These are phyloP conservation scores for Nemania sp. DNA, from an alignment of 2,329 filamentous ascomycete species.

Conservation along the genomic window DNA sequence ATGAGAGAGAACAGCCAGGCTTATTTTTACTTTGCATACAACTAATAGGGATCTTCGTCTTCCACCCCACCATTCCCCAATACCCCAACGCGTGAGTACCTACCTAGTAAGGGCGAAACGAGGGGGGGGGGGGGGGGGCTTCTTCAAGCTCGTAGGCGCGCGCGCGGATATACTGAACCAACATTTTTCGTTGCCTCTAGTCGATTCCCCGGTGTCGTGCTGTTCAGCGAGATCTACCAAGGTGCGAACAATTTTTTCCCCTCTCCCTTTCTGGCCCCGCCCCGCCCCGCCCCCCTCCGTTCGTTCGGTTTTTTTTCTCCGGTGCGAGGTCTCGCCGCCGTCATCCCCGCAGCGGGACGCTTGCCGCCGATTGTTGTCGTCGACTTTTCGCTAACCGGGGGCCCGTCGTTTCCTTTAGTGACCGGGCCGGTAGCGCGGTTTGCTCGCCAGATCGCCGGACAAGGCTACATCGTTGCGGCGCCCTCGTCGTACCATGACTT, in stretches of 20 bases:
- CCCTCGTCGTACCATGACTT: slow-evolving; percentile 95
- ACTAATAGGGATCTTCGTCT: slow-evolving; percentile 77
- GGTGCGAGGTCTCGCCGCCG: too few relatives aligned
- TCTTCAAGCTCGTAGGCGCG: too few relatives aligned
- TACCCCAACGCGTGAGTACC: slow-evolving; percentile 78
- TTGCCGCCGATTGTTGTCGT: background rate
- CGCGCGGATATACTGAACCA: slow-evolving; percentile 25
- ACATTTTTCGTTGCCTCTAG: too few relatives aligned
- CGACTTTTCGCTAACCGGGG: slow-evolving; percentile 11
- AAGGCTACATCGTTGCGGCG: slow-evolving; percentile 91
- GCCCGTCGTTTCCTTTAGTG: slow-evolving; percentile 50
- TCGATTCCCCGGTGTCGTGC: slow-evolving; percentile 79
- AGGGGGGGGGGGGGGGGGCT: too few relatives aligned
- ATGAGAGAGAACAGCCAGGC: too few relatives aligned
- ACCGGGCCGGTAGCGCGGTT: slow-evolving; percentile 90
- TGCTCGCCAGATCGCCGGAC: slow-evolving; percentile 86
- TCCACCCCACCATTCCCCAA: slow-evolving; percentile 81
- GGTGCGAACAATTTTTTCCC: slow-evolving; percentile 56
- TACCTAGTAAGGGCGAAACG: too few relatives aligned
- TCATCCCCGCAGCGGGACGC: too few relatives aligned
- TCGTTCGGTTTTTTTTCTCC: too few relatives aligned
- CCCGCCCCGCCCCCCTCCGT: background rate
- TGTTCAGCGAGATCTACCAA: slow-evolving; percentile 97
- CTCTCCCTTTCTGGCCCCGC: background rate
- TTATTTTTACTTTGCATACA: background rate